Evolutionary conservation across 2,329 filamentous ascomycete species (phyloP), one percentile per base, ranked within the genome.

Genomic region (Penicillium sp.): DNA sequence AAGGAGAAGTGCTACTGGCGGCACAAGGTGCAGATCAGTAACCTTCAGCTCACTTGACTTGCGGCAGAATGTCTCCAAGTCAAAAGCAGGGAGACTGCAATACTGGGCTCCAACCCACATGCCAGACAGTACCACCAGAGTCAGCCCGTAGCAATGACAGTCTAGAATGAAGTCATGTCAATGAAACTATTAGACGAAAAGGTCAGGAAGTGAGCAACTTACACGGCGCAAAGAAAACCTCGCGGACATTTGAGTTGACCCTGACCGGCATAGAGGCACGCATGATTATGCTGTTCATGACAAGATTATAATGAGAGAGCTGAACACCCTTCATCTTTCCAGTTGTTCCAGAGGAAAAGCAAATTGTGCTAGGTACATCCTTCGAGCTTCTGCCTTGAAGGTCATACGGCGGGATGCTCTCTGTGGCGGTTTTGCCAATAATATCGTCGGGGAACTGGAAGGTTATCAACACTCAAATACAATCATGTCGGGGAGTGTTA

Each of bases 291-390:
- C 85, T 67, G 70, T 95, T 93, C 57, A 89, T 78, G 11, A 92
- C 84, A 58, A 96, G 85, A 69, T 96, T 96, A 62, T 77, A 73
- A 74, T 96, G 92, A 1, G 85, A 88, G 26, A 96, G 80, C 82
- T 89, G 88, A 16, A 96, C 92, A 10, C 92, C 92, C 73, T 96
- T 96, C 2, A 91, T 91, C 50, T 91, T 78, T 0, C 92, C 92
- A 0, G 92, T 96, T 0, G 92, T 96, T 14, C 92, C 92, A 11
- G 87, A 91, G 52, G 86, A 90, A 72, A 95, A 96, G 0, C 63
- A 65, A 31, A 65, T 64, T 3, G 63, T 62, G 55, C 62, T 64
- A 11, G 62, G 53, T 2, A 59, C 54, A 26, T 64, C 59, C 50
- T 62, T 64, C 21, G 64, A 53, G 44, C 49, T 61, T 51, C 50